These are phyloP conservation scores for Stemphylium lycopersici DNA, from an alignment of 2,329 filamentous ascomycete species.

Conservation along the genomic window DNA sequence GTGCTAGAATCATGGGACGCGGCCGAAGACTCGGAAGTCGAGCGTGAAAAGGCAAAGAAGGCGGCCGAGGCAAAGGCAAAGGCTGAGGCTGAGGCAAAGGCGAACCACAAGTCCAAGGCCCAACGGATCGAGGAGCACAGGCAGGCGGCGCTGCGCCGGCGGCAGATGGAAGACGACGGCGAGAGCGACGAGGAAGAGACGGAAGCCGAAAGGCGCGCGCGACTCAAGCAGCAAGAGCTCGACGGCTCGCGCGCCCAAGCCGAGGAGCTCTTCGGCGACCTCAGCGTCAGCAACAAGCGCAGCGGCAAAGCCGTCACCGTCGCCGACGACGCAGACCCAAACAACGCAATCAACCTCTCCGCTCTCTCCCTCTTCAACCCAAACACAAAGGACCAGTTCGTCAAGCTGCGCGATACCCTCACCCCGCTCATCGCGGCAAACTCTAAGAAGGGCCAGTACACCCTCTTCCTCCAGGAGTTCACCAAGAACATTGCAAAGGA, in stretches of 20 bases:
- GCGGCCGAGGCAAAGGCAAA: constrained; percentile 85
- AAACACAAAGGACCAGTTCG: constrained; percentile 83
- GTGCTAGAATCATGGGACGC: constrained; percentile 97
- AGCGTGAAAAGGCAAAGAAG: constrained; percentile 93
- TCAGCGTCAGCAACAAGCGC: constrained; percentile 73
- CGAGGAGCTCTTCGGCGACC: constrained; percentile 83
- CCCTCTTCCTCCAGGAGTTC: constrained; percentile 89
- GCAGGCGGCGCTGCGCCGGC: constrained; percentile 62
- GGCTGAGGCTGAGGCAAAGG: constrained; percentile 84
- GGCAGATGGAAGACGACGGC: constrained; percentile 62
- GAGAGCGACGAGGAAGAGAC: constrained; percentile 73
- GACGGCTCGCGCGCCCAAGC: constrained; percentile 89
- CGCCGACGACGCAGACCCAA: constrained; percentile 75
- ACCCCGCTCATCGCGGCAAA: constrained; percentile 76
- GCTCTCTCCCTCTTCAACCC: constrained; percentile 87
- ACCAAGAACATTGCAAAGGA: constrained; percentile 85
- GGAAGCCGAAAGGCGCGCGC: constrained; percentile 73
- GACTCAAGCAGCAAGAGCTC: constrained; percentile 79
- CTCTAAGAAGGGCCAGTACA: constrained; percentile 87
- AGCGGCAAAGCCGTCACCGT: constrained; percentile 70
- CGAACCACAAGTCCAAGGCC: constrained; percentile 87
- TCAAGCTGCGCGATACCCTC: constrained; percentile 77
- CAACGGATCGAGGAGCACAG: constrained; percentile 84
- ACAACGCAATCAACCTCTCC: constrained; percentile 79
- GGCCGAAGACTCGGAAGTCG: constrained; percentile 93